Evolutionary conservation across 805 yeast species (phyloP).

Genomic region (Millerago galiae): DNA sequence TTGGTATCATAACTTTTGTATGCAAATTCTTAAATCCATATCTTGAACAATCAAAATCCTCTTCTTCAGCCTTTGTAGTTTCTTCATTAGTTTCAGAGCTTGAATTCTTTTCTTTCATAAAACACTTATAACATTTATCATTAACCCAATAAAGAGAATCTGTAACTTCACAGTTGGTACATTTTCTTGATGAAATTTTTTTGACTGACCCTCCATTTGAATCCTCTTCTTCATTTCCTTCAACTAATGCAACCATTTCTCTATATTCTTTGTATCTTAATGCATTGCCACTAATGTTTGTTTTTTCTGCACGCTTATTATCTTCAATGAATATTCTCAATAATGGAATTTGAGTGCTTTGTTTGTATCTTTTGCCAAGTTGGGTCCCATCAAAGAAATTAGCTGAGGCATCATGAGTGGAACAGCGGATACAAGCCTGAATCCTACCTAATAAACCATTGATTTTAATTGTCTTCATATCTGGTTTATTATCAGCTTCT

Average conservation of each 20-base stretch:
- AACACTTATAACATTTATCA: conserved; percentile 13
- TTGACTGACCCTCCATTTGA: background rate
- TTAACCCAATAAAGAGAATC: conserved; percentile 15
- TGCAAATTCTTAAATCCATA: background rate
- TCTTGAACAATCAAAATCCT: background rate
- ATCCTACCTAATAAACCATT: conserved; percentile 31
- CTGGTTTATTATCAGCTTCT: conserved; percentile 13
- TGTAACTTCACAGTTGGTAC: conserved; percentile 3
- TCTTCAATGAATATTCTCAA: conserved; percentile 18
- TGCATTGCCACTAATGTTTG: conserved; percentile 29
- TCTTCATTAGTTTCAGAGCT: background rate
- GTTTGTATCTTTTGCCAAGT: conserved; percentile 14
- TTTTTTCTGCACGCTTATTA: conserved; percentile 9
- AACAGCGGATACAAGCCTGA: conserved; percentile 39
- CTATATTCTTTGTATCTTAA: conserved; percentile 33
- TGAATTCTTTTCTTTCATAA: background rate
- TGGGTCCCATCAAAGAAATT: conserved; percentile 18
- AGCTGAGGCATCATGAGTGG: conserved; percentile 25
- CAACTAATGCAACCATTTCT: conserved; percentile 5
- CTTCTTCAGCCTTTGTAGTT: background rate
- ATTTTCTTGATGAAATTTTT: background rate
- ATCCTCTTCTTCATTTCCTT: background rate
- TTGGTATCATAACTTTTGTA: background rate
- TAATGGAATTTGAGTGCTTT: conserved; percentile 9
- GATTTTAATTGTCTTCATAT: conserved; percentile 18